Evolutionary conservation across 169 alveolate genomes (phyloP).

Genomic region (Cryptosporidium baileyi): DNA sequence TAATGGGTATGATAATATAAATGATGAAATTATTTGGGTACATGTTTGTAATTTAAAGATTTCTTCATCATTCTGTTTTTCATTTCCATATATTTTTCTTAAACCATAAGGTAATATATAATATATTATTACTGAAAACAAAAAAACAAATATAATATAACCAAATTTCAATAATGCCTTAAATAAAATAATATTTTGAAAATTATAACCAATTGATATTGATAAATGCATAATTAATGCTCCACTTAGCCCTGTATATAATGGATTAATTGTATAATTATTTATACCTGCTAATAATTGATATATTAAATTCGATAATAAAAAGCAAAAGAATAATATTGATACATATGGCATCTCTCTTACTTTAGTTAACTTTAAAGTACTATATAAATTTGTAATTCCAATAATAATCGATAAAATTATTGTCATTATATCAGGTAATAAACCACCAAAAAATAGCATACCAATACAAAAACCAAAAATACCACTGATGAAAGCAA

Average conservation of each 20-base stretch:
- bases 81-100: not conserved
- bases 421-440: conserved; percentile 18
- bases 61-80: conserved; percentile 49
- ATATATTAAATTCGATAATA: conserved; percentile 27
- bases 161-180: not conserved
- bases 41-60: conserved; percentile 27
- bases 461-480: conserved; percentile 52
- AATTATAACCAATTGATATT: not conserved
- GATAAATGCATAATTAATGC: conserved; percentile 25
- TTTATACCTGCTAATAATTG: conserved; percentile 39
- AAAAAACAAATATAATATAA: conserved; percentile 9
- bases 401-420: not conserved
- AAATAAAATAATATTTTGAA: not conserved
- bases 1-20: conserved; percentile 50
- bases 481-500: conserved; percentile 51
- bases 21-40: conserved; percentile 58
- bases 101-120: conserved; percentile 13
- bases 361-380: conserved; percentile 37
- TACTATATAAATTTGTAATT: conserved; percentile 30
- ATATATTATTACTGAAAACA: not conserved
- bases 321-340: conserved; percentile 36
- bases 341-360: conserved; percentile 61
- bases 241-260: conserved; percentile 60
- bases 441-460: conserved; percentile 31
- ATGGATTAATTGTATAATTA: conserved; percentile 33